A percentile compares a stretch with the other conserved stretches of the same genome.
phyloP scores from a whole-genome alignment of 495 filamentous ascomycete genomes.

The Penicillium paxilli region DNA sequence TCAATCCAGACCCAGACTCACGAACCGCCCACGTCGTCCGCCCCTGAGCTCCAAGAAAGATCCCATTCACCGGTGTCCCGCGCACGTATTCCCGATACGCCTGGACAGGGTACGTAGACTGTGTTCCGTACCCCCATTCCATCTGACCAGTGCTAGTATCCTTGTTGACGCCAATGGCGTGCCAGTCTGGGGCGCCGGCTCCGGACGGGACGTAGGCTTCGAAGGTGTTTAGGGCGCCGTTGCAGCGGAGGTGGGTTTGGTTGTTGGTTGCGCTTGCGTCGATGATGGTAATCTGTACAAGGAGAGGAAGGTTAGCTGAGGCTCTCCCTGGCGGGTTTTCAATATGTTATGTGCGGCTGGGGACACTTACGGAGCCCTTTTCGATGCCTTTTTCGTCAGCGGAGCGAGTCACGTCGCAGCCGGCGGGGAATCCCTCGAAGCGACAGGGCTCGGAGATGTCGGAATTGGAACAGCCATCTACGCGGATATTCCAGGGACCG shows the following conservation, averaged over 20 bases:
- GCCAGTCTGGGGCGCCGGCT: constrained; percentile 14
- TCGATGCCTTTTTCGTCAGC: constrained; percentile 9
- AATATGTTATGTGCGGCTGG: not conserved
- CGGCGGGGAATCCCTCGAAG: constrained; percentile 10
- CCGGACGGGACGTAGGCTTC: constrained; percentile 16
- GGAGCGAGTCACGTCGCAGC: constrained; percentile 8
- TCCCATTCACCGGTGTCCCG: not conserved
- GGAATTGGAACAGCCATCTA: constrained; percentile 7
- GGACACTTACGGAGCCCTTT: constrained; percentile 8
- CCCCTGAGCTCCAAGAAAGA: constrained; percentile 13
- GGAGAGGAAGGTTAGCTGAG: not conserved
- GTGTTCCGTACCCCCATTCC: constrained; percentile 11
- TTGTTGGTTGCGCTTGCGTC: not conserved
- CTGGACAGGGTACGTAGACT: constrained; percentile 1
- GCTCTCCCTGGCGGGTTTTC: no score
- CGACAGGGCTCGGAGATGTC: constrained; percentile 1
- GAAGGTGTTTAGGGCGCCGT: constrained; percentile 10
- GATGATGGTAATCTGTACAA: constrained; percentile 8
- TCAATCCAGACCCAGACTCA: constrained; percentile 10
- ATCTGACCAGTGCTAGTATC: constrained; percentile 7
- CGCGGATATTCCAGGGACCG: constrained; percentile 11
- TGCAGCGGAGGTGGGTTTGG: constrained; percentile 21
- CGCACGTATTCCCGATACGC: constrained; percentile 7
- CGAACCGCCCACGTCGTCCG: constrained; percentile 9
- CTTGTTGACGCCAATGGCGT: constrained; percentile 10